phyloP scores from a whole-genome alignment of 2,329 filamentous ascomycete genomes.

The Botrytis galanthina region DNA sequence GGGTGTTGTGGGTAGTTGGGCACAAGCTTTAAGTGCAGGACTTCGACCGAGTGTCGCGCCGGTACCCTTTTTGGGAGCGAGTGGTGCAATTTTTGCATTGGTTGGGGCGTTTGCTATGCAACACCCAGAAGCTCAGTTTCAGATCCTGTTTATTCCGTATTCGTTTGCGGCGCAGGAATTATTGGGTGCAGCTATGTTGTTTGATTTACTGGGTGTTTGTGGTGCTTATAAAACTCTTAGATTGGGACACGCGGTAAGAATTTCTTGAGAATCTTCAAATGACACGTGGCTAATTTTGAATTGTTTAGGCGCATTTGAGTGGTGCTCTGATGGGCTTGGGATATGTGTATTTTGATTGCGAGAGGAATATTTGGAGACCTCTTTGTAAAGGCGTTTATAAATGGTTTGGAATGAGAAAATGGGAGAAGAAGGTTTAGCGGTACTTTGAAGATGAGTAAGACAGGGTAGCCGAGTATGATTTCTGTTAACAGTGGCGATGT shows the following conservation, averaged over 20 bases:
- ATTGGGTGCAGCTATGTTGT: neutral
- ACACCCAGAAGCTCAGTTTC: neutral
- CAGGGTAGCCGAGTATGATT: too few species aligned
- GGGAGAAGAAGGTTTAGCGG: neutral
- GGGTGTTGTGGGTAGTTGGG: slow-evolving; percentile 9
- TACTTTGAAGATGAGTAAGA: neutral
- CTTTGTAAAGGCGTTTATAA: slow-evolving; percentile 12
- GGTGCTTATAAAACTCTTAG: neutral
- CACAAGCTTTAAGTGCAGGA: slow-evolving; percentile 6
- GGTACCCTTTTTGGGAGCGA: slow-evolving; percentile 10
- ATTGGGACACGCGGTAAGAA: slow-evolving; percentile 11
- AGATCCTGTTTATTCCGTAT: slow-evolving; percentile 12
- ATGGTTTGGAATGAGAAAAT: neutral
- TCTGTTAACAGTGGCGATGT: neutral
- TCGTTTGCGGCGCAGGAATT: neutral
- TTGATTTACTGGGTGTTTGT: slow-evolving; percentile 6
- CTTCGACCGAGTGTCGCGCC: neutral
- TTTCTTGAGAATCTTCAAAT: neutral
- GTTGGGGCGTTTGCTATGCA: neutral
- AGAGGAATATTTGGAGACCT: slow-evolving; percentile 3
- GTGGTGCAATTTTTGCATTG: neutral
- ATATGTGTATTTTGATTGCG: slow-evolving; percentile 13
- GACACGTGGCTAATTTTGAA: neutral
- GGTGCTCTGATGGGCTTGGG: slow-evolving; percentile 10
- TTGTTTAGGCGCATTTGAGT: slow-evolving; percentile 12